These are phyloP conservation scores for Scheffersomyces cryptocercus DNA, from an alignment of 1,139 yeast genomes.

Conservation along the genomic window DNA sequence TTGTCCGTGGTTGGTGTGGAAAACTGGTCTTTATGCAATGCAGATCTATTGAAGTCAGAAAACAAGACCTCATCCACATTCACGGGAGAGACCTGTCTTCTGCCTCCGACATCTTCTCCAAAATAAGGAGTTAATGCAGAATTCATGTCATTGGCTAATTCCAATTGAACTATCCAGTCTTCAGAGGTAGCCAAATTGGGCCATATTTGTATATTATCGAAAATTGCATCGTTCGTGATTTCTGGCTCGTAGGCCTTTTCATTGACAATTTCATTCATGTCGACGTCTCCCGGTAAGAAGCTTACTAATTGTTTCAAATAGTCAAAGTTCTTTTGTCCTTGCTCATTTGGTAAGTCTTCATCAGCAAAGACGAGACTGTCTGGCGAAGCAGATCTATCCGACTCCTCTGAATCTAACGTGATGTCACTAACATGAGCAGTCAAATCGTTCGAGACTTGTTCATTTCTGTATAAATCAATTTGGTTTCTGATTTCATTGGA, in stretches of 20 bases:
- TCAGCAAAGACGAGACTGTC: conserved; percentile 12
- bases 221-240: conserved; percentile 32
- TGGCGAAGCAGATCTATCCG: conserved; percentile 8
- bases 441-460: conserved; percentile 18
- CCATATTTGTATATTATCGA: conserved; percentile 31
- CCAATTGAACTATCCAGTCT: conserved; percentile 66
- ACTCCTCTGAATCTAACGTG: conserved; percentile 27
- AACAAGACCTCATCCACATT: conserved; percentile 56
- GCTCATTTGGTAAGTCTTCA: conserved; percentile 10
- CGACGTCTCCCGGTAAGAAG: conserved; percentile 30
- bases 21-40: conserved; percentile 17
- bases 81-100: conserved; percentile 23
- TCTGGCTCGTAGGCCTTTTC: conserved; percentile 75
- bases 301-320: conserved; percentile 38
- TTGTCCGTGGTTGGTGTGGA: conserved; percentile 25
- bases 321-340: conserved; percentile 22
- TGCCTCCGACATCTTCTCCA: conserved; percentile 18
- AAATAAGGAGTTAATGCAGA: conserved; percentile 46
- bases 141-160: conserved; percentile 53
- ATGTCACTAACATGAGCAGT: conserved; percentile 32
- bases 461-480: conserved; percentile 21
- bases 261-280: conserved; percentile 46
- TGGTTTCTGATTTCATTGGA: conserved; percentile 29
- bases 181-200: conserved; percentile 51
- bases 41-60: conserved; percentile 43